A percentile compares a stretch with the other conserved stretches of the same genome.
Evolutionary conservation across 352 stramenopile genomes (phyloP).

Genomic region (Phytopythium sindhum): DNA sequence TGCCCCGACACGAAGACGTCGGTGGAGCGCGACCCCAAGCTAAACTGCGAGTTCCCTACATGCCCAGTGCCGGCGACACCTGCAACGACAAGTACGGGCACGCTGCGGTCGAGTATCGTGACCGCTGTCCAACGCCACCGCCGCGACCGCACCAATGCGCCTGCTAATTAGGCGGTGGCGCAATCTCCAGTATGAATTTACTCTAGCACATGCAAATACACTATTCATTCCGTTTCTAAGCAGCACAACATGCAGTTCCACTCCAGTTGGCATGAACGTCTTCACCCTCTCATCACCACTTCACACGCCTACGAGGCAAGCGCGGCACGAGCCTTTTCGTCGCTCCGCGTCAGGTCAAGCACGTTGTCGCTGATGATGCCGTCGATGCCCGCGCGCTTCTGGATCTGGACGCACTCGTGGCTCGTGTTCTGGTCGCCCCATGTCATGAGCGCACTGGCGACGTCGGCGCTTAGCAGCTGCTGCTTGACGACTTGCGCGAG

Average conservation of each 20-base stretch:
- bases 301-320: neutral
- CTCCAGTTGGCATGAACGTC: too few relatives aligned
- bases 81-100: neutral
- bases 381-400: constrained; percentile 68
- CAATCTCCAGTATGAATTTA: neutral
- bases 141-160: neutral
- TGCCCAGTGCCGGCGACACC: constrained; percentile 14
- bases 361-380: constrained; percentile 85
- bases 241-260: too few relatives aligned
- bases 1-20: constrained; percentile 15
- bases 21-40: constrained; percentile 21
- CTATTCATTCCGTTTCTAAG: too few relatives aligned
- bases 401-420: constrained; percentile 59
- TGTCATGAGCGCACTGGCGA: constrained; percentile 40
- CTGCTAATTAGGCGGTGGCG: too few relatives aligned
- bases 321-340: constrained; percentile 28
- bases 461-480: constrained; percentile 6
- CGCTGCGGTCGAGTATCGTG: neutral
- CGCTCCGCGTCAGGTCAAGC: constrained; percentile 60
- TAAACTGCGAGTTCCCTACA: constrained; percentile 28
- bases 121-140: neutral
- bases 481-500: constrained; percentile 56
- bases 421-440: constrained; percentile 84
- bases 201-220: neutral
- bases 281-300: too few relatives aligned